Conservation (phyloP, 352 stramenopile species). For the Globisporangium parvum region DNA sequence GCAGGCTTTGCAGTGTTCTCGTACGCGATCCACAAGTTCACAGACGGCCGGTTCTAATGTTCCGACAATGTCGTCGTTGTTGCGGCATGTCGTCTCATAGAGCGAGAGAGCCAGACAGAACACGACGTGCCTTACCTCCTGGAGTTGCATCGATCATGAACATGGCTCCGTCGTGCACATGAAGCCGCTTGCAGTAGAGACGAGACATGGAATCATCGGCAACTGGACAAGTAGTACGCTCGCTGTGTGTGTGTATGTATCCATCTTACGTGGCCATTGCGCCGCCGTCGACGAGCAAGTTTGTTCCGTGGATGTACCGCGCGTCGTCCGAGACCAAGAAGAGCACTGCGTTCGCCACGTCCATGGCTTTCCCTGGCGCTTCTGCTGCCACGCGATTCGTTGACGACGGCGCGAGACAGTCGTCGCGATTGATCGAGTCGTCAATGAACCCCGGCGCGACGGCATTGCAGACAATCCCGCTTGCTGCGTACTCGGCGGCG, state of each 20-base stretch:
- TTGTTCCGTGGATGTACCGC: slow-evolving; percentile 55
- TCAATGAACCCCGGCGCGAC: slow-evolving; percentile 57
- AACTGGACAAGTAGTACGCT: neutral
- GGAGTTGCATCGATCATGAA: too few species aligned
- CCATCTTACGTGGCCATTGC: slow-evolving; percentile 37
- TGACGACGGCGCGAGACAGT: slow-evolving; percentile 39
- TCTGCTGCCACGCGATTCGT: slow-evolving; percentile 52
- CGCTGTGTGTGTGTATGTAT: neutral
- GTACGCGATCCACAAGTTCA: slow-evolving; percentile 87
- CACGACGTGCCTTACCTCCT: too few species aligned
- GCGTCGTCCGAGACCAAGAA: slow-evolving; percentile 63
- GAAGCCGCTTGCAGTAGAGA: too few species aligned
- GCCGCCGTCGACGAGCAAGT: slow-evolving; percentile 55
- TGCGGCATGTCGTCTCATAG: too few species aligned
- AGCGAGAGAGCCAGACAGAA: too few species aligned
- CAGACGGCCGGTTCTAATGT: slow-evolving; percentile 61
- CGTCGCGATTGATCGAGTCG: slow-evolving; percentile 50
- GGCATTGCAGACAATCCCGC: slow-evolving; percentile 58
- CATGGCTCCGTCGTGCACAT: too few species aligned
- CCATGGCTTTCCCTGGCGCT: slow-evolving; percentile 45
- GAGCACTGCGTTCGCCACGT: slow-evolving; percentile 63
- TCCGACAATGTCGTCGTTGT: neutral
- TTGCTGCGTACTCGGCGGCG: slow-evolving; percentile 48
- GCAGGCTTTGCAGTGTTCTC: slow-evolving; percentile 90
- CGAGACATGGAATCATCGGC: too few species aligned